Percentiles rank a stretch among this genome's conserved stretches.
Evolutionary conservation across 805 yeast species (phyloP).

Genomic region (Wickerhamiella lipophila): DNA sequence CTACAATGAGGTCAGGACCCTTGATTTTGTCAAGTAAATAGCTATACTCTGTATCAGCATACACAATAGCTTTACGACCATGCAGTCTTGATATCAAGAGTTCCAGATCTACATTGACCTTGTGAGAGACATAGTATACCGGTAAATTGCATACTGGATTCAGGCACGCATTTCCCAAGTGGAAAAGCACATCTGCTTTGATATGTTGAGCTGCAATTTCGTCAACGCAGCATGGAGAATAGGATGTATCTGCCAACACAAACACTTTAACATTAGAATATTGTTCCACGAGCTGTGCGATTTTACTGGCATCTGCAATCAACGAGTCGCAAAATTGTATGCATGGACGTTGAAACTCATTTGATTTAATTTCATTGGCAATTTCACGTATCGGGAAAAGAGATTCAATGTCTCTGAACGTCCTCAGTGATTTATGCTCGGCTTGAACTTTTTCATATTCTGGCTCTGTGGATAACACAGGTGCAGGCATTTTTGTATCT

Average conservation of each 20-base stretch:
- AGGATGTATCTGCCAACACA: slow-evolving; percentile 90
- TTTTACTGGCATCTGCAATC: slow-evolving; percentile 63
- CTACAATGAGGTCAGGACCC: slow-evolving; percentile 23
- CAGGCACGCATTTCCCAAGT: slow-evolving; percentile 90
- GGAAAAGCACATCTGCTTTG: slow-evolving; percentile 68
- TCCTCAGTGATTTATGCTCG: neutral
- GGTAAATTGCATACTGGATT: slow-evolving; percentile 63
- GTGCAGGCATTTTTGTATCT: slow-evolving; percentile 36
- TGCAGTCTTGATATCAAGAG: slow-evolving; percentile 34
- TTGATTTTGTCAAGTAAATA: slow-evolving; percentile 29
- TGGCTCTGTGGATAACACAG: slow-evolving; percentile 62
- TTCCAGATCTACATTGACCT: slow-evolving; percentile 41
- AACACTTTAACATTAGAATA: slow-evolving; percentile 35
- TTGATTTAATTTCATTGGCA: slow-evolving; percentile 30
- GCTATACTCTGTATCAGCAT: slow-evolving; percentile 66
- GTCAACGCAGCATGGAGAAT: slow-evolving; percentile 90
- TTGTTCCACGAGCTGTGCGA: slow-evolving; percentile 35
- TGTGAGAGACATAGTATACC: slow-evolving; percentile 68
- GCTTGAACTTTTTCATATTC: slow-evolving; percentile 41
- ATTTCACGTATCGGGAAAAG: slow-evolving; percentile 47
- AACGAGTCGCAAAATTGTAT: slow-evolving; percentile 82
- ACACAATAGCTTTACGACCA: slow-evolving; percentile 34
- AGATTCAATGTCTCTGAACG: slow-evolving; percentile 29
- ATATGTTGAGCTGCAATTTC: slow-evolving; percentile 96
- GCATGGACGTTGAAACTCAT: slow-evolving; percentile 44